Evolutionary conservation across 2,329 filamentous ascomycete species (phyloP), one percentile per base, ranked within the genome.

Genomic region (Mollisia scopiformis): DNA sequence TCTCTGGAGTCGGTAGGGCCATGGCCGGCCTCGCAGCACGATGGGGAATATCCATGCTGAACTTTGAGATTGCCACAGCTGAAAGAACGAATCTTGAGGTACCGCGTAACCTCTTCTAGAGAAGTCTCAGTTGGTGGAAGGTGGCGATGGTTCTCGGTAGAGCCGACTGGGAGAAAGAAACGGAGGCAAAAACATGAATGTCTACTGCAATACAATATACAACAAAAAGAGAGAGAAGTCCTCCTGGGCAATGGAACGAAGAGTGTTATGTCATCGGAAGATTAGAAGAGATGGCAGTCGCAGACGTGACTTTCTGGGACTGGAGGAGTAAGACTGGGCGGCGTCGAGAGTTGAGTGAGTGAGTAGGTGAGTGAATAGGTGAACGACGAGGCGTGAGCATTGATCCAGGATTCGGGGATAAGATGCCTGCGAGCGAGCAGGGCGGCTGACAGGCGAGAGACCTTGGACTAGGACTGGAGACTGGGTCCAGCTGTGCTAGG

Each of bases 1-100:
- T 79, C 62, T 77, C 75, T 52, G 78, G 77, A 58, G 77, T 70
- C 6, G 10, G 19, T 14, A 21, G 52, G 58, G 61, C 31, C 62
- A 41, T 25, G 8, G 27, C 28, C 11, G 66, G 62, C 59, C 67
- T 64, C 31, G 60, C 53, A 28, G 62, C 63, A 37, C 69, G 65
- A 69, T 74, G 75, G 61, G 77, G 75, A 54, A 77, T 77, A 65
- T 80, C 78, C 79, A 81, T 81, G 55, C 57, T 59, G 63, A 53
- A 59, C 46, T 33, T 58, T 53, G 47, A 57, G 47, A 55, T 65
- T 66, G 69, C 66, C 68, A 69, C 69, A 50, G 67, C 65, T 67
- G 65, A 69, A 68, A 62, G 58, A 54, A 63, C 39, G 55, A 58
- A 61, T 57, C 16, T 49, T 57, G 49, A 59, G 58, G 35, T 57